Percentiles rank a stretch among this genome's conserved stretches.
Evolutionary conservation across 1,284 basidiomycete genomes (phyloP).

Genomic region (Ustanciosporium gigantosporum): DNA sequence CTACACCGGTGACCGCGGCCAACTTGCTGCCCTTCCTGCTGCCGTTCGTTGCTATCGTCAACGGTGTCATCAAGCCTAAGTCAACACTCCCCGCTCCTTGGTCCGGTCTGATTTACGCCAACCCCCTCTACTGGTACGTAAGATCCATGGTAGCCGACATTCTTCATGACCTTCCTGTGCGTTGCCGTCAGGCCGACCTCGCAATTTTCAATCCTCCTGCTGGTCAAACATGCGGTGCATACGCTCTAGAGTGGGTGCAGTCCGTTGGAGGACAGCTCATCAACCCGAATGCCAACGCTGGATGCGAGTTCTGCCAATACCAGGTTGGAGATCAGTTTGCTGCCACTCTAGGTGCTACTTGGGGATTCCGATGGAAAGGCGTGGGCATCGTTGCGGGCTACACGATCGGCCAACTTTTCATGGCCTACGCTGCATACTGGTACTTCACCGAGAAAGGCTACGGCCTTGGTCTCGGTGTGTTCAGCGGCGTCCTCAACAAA

Average conservation of each 20-base stretch:
- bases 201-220: slow-evolving; percentile 43
- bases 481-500: slow-evolving; percentile 6
- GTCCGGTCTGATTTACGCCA: slow-evolving; percentile 44
- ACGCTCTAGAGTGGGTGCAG: slow-evolving; percentile 43
- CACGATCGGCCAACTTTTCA: slow-evolving; percentile 29
- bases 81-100: slow-evolving; percentile 44
- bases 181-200: slow-evolving; percentile 41
- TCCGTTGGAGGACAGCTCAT: slow-evolving; percentile 31
- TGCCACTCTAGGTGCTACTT: slow-evolving; percentile 25
- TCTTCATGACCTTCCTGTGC: slow-evolving; percentile 46
- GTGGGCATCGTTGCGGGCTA: slow-evolving; percentile 43
- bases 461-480: slow-evolving; percentile 23
- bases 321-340: slow-evolving; percentile 40
- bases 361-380: slow-evolving; percentile 44
- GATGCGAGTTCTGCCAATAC: slow-evolving; percentile 47
- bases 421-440: slow-evolving; percentile 38
- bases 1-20: slow-evolving; percentile 53
- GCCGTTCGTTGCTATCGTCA: slow-evolving; percentile 61
- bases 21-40: slow-evolving; percentile 57
- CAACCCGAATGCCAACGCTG: slow-evolving; percentile 16
- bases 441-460: slow-evolving; percentile 39
- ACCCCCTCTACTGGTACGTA: slow-evolving; percentile 53
- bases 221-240: slow-evolving; percentile 37
- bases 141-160: slow-evolving; percentile 47
- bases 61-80: slow-evolving; percentile 56